Percentiles rank a stretch among this genome's conserved stretches.
Evolutionary conservation across 768 basidiomycete species (phyloP).

Genomic region (Suillus americanus): DNA sequence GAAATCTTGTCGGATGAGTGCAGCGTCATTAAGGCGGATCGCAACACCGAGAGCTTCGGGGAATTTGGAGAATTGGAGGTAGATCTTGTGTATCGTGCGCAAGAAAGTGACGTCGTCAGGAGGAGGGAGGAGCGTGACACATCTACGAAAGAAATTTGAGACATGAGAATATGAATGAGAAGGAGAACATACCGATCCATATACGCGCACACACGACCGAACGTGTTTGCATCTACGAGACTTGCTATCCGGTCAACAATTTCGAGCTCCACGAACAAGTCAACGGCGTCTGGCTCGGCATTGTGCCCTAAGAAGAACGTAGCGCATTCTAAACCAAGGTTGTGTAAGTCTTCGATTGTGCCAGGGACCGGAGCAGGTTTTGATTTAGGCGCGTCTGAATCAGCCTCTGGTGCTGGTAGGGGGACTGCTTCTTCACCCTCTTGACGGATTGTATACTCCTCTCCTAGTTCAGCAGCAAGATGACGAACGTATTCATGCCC

Average conservation of each 20-base stretch:
- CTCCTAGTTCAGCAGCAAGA: conserved; percentile 92
- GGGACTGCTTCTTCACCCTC: conserved; percentile 39
- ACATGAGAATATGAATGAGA: conserved; percentile 5
- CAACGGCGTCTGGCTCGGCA: conserved; percentile 97
- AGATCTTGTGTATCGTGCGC: conserved; percentile 84
- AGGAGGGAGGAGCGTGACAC: conserved; percentile 86
- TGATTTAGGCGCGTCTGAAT: conserved; percentile 29
- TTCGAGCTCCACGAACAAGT: conserved; percentile 91
- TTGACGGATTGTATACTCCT: conserved; percentile 81
- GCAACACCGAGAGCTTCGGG: conserved; percentile 89
- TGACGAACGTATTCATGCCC: conserved; percentile 99
- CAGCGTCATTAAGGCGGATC: conserved; percentile 78
- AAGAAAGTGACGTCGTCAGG: conserved; percentile 93
- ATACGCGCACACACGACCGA: conserved; percentile 87
- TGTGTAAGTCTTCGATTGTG: conserved; percentile 71
- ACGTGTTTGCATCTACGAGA: conserved; percentile 87
- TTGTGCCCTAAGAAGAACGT: conserved; percentile 80
- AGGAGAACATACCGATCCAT: conserved; percentile 75
- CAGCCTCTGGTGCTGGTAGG: conserved; percentile 20
- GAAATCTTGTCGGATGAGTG: conserved; percentile 85
- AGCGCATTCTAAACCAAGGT: conserved; percentile 81
- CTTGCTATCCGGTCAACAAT: conserved; percentile 75
- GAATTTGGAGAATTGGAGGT: conserved; percentile 82
- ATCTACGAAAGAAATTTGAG: conserved; percentile 40
- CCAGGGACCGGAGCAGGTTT: conserved; percentile 41